Conservation (phyloP, 2,329 filamentous ascomycete genomes). For the Monosporascus sp. region DNA sequence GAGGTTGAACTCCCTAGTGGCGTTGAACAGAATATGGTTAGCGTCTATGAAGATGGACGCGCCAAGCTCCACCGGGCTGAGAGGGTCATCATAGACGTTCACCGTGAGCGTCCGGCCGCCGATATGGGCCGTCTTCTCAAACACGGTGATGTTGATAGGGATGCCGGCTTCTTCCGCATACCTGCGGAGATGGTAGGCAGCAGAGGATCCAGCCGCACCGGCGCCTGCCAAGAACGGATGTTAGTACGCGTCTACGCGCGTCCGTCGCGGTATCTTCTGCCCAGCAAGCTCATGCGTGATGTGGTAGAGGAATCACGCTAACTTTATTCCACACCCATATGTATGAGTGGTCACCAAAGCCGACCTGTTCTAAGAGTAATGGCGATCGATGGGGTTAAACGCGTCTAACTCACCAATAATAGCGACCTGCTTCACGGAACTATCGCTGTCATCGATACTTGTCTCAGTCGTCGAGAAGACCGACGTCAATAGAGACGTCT, state of each 20-base stretch:
- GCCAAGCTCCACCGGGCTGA: constrained; percentile 74
- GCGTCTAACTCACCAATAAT: not conserved
- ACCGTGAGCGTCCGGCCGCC: constrained; percentile 87
- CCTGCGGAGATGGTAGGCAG: constrained; percentile 75
- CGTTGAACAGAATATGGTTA: constrained; percentile 77
- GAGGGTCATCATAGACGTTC: constrained; percentile 63
- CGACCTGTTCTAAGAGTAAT: not conserved
- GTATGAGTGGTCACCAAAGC: not conserved
- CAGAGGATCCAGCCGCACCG: constrained; percentile 79
- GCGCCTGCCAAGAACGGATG: constrained; percentile 57
- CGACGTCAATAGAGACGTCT: not conserved
- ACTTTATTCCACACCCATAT: not conserved
- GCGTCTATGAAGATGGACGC: constrained; percentile 86
- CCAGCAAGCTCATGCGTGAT: too few species aligned
- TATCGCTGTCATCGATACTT: not conserved
- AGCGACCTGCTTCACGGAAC: constrained; percentile 10
- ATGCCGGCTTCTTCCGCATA: constrained; percentile 60
- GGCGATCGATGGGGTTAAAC: not conserved
- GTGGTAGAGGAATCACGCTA: too few species aligned
- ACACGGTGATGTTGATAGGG: constrained; percentile 75
- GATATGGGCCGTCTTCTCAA: constrained; percentile 71
- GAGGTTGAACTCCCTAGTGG: constrained; percentile 67
- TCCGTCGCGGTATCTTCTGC: not conserved
- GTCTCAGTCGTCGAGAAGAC: not conserved
- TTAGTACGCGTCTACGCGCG: not conserved